Base-by-base conservation (phyloP, 1,139 yeast species). In the Blastobotrys illinoisensis region DNA sequence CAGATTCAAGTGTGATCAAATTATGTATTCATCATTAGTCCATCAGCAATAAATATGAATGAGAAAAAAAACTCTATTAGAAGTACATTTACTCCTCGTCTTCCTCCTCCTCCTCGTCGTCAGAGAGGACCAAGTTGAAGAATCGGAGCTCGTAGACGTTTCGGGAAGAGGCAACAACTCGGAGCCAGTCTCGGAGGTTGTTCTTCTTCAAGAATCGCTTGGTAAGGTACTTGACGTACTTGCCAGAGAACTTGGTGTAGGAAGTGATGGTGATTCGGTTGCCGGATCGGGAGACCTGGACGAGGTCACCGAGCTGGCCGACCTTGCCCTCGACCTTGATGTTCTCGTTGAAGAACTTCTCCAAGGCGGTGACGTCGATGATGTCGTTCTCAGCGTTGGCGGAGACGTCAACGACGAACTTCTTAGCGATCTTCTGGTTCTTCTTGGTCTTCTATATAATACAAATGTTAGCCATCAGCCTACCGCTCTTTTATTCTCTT, bases 151-250 rank as follows among this genome's bases (percentile, higher is more conserved):
- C 89, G 89, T 93, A 95, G 77, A 84, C 86, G 86, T 93, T 90
- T 79, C 88, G 89, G 82, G 90, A 86, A 74, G 88, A 85, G 68
- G 99, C 88, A 69, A 93, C 97, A 74, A 95, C 93, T 86, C 99
- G 95, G 80, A 95, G 90, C 99, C 99, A 93, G 83, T 93, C 99
- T 61, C 76, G 72, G 82, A 91, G 88, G 81, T 88, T 95, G 95
- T 90, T 89, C 89, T 93, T 93, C 96, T 93, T 93, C 80, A 93
- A 88, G 95, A 89, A 93, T 85, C 95, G 91, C 90, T 93, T 93
- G 74, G 98, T 88, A 77, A 93, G 83, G 93, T 91, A 93, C 84
- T 93, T 93, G 79, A 90, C 87, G 96, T 93, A 93, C 83, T 95
- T 93, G 81, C 99, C 99, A 69, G 98, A 90, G 93, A 95, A 93